Evolutionary conservation across 371 early-diverging fungal species (phyloP), one percentile per base, ranked within the genome.

Genomic region (Mucor irregularis): DNA sequence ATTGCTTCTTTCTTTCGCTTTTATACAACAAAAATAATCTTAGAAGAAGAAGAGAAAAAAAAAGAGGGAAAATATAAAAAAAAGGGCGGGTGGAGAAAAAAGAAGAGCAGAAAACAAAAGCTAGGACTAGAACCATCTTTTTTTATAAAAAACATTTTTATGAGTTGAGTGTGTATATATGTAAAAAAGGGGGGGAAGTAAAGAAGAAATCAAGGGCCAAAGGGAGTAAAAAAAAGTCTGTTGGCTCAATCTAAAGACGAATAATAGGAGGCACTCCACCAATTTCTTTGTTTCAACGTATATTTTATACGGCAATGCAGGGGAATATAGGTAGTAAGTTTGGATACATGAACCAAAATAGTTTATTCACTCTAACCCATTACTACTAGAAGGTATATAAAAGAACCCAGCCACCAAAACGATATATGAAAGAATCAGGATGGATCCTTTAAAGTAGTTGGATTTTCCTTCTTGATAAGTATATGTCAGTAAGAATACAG

Each of bases 361-460:
- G n/a, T n/a, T n/a, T n/a, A n/a, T n/a, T n/a, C n/a, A n/a, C n/a
- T n/a, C n/a, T 21, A 42, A 34, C 9, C 28, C 39, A 52, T 47
- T 52, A 38, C 38, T 45, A 16, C 57, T 52, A 14, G 74, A 57
- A 16, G 91, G 94, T 37, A 86, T 89, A 70, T 82, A 95, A 44
- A 78, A 85, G 64, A 92, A 95, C 9, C 88, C 89, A 9, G 84
- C 85, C 64, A 96, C 71, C 44, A 96, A 71, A 4, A 97, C 88
- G 26, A 76, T 64, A 69, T 98, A 98, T 38, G 90, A 88, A 16
- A 96, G 64, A 31, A 89, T 80, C 40, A 98, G 79, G 54, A 98
- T 93, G 6, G 92, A 79, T 26, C 97, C 97, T 74, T 98, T 95
- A 67, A 97, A 97, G 71, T 96, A 96, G 68, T 98, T 96, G 51